Conservation (phyloP, 345 rosid genomes). For the Gynandropsis gynandra region DNA sequence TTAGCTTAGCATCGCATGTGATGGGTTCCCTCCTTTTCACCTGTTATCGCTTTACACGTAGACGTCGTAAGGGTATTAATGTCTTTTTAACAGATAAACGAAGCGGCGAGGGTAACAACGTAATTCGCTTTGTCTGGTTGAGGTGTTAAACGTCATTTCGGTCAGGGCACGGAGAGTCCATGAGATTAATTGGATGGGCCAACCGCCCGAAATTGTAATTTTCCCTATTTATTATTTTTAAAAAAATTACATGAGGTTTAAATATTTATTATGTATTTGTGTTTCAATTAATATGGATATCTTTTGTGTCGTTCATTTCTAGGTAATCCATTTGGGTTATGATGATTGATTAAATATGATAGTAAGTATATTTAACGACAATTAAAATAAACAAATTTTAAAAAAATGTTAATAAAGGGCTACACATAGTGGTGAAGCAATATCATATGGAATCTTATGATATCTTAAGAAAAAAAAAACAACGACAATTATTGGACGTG, state of each 20-base stretch:
- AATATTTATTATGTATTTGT: no score
- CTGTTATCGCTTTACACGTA: slow-evolving; percentile 21
- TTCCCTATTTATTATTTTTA: no score
- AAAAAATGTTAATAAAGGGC: no score
- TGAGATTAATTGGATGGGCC: no score
- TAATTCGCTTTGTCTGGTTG: not conserved
- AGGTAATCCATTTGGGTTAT: no score
- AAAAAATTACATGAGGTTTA: no score
- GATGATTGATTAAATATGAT: not conserved
- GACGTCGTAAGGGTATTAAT: not conserved
- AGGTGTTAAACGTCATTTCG: not conserved
- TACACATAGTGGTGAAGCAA: slow-evolving; percentile 25
- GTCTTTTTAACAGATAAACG: not conserved
- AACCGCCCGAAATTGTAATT: no score
- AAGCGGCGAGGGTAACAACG: slow-evolving; percentile 1
- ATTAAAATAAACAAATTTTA: not conserved
- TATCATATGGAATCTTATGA: slow-evolving; percentile 16
- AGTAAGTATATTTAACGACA: not conserved
- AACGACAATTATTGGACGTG: slow-evolving; percentile 9
- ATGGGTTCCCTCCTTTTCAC: slow-evolving; percentile 16
- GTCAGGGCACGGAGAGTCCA: no score
- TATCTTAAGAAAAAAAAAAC: slow-evolving; percentile 13
- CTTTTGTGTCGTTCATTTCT: no score
- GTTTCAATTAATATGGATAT: no score
- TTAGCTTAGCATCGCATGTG: slow-evolving; percentile 13